Conservation (phyloP, 768 basidiomycete genomes). For the Leccinellum rugosiceps region DNA sequence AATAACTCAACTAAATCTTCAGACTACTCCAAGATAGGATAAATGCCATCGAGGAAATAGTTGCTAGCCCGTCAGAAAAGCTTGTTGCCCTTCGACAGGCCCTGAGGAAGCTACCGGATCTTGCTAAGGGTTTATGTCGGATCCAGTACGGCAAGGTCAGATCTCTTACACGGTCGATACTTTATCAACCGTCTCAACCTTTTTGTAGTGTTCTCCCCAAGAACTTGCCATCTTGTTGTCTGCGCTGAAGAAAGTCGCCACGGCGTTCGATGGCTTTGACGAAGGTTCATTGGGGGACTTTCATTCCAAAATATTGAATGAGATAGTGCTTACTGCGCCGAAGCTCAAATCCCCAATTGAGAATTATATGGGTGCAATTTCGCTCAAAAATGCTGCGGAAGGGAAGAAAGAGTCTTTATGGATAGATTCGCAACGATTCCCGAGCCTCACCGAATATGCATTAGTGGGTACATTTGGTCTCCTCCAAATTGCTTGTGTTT, state of each 20-base stretch:
- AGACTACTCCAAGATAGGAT: constrained; percentile 75
- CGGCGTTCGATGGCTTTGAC: constrained; percentile 52
- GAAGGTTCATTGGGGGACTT: constrained; percentile 51
- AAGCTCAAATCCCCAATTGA: constrained; percentile 53
- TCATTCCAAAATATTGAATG: constrained; percentile 62
- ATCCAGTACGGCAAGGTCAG: constrained; percentile 89
- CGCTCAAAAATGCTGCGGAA: constrained; percentile 58
- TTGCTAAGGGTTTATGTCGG: constrained; percentile 79
- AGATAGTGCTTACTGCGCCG: constrained; percentile 68
- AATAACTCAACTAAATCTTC: constrained; percentile 1
- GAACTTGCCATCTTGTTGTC: constrained; percentile 75
- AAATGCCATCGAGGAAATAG: constrained; percentile 84
- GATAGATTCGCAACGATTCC: constrained; percentile 50
- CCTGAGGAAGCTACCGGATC: constrained; percentile 80
- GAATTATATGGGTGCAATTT: constrained; percentile 53
- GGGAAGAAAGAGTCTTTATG: constrained; percentile 73
- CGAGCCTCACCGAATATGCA: constrained; percentile 53
- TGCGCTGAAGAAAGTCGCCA: constrained; percentile 70
- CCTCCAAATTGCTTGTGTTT: background rate
- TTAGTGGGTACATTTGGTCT: constrained; percentile 44
- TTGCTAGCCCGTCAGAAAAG: constrained; percentile 54
- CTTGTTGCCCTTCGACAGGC: constrained; percentile 64
- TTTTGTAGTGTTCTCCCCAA: constrained; percentile 67
- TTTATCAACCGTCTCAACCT: background rate
- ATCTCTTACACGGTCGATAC: background rate